Evolutionary conservation across 768 basidiomycete species (phyloP), one percentile per base, ranked within the genome.

Genomic region (Suillus decipiens): DNA sequence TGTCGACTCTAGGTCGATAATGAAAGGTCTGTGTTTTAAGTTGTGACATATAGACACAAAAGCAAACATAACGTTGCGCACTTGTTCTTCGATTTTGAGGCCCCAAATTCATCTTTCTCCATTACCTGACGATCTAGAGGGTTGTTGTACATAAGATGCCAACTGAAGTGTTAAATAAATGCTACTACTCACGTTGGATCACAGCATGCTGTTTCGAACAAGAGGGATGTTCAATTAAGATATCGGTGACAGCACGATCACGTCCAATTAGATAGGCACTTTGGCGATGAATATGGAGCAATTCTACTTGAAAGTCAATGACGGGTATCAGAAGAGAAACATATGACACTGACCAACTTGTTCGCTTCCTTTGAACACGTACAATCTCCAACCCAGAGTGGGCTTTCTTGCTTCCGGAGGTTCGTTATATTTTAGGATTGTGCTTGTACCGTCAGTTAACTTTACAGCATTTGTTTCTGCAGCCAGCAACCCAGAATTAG

Each of bases 131-230:
- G 90, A 74, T 90, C 91, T 93, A 67, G 39, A 57, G 6, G 6
- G 11, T 34, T 61, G 61, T 61, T 58, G 5, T 43, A 63, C 60
- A 24, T 48, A 22, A 36, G 31, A 51, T 33, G 43, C 58, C 65
- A 67, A 62, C 48, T 59, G 28, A 42, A 63, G 61, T 43, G 17
- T 39, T 48, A 59, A n/a, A 31, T 53, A 31, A 61, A 47, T 14
- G 60, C 19, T n/a, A 57, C 54, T 34, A 74, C 88, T 33, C 71
- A 90, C 91, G 95, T 77, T 99, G 97, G 37, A 99, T 90, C 3
- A 89, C 97, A 17, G 97, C 95, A 72, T 99, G 97, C 72, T 99
- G 97, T 72, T 99, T 99, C 0, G 97, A 99, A 67, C 94, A 95
- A 7, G 96, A 99, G 2, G 96, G 96, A 72, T 99, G 97, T 63